Base-by-base conservation (phyloP, 192 early-diverging fungal genomes). In the Backusella macrospora region DNA sequence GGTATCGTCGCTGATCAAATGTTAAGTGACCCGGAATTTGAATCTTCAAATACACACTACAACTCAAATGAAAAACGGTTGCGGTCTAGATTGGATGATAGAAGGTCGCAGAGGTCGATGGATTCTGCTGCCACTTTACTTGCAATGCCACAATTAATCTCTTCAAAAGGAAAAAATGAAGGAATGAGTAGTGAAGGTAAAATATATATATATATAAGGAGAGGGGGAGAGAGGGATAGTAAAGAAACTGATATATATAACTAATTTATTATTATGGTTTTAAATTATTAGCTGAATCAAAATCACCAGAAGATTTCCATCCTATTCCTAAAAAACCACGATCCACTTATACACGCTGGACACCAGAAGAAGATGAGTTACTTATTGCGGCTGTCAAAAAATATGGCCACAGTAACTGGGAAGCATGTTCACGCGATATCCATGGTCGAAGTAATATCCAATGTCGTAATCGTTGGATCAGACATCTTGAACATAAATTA, bases 391-490 rank as follows among this genome's bases (percentile, higher is more conserved):
- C 78, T 1, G 77, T 79, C 2, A 74, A 65, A 23, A 77, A 75
- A 59, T 67, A 78, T 8, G 78, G 84, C 13, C 68, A 65, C 12
- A 73, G 74, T 38, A 76, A 82, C 6, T 85, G 84, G 84, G 80
- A 84, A 29, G 63, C 63, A 15, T 69, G 84, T 29, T 78, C 84
- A 9, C 23, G 40, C n/a, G 65, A 72, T 15, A 71, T 85, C 9
- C 83, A 76, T 7, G 73, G 78, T 46, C 62, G 80, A 46, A 85
- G 47, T 42, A 71, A 82, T 64, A 78, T 82, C 9, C 84, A 85
- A 70, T 85, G 84, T 43, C 72, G 84, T 14, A 83, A 85, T 49
- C 76, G 84, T 3, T 85, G 84, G 84, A 74, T 64, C 34, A 46
- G 62, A 7, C 64, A 68, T 37, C 44, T 46, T 5, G 64, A 71